Evolutionary conservation across 164 flowering plant genomes (phyloP).

Genomic region (Vitis cinerea): DNA sequence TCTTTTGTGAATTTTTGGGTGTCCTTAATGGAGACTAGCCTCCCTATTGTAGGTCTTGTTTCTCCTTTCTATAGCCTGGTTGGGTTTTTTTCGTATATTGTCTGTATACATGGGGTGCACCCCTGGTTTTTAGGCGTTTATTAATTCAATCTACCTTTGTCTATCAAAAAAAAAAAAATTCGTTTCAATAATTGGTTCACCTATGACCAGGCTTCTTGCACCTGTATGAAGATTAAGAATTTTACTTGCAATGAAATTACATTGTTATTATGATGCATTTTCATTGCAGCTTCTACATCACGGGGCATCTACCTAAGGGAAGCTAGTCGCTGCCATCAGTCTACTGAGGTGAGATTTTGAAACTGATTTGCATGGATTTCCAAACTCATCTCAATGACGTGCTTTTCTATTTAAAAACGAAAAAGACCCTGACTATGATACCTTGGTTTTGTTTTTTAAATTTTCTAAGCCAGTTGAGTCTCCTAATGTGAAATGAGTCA

Average conservation of each 20-base stretch:
- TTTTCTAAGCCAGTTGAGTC: background rate
- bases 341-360: conserved; percentile 65
- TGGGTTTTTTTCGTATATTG: too few species aligned
- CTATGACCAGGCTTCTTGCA: background rate
- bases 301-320: conserved; percentile 95
- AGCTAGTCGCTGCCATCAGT: conserved; percentile 56
- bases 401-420: too few species aligned
- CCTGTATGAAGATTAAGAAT: background rate
- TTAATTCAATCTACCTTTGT: too few species aligned
- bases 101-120: too few species aligned
- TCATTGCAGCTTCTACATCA: conserved; percentile 55
- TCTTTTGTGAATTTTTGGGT: too few species aligned
- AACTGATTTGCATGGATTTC: background rate
- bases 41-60: too few species aligned
- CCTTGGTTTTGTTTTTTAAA: background rate
- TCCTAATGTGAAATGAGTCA: background rate
- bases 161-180: too few species aligned
- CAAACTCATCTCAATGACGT: too few species aligned
- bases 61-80: too few species aligned
- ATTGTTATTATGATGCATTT: conserved; percentile 1
- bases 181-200: background rate
- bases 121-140: too few species aligned
- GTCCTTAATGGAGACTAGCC: too few species aligned
- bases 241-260: background rate
- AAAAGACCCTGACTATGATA: too few species aligned